Evolutionary conservation across 2,329 filamentous ascomycete genomes (phyloP), one percentile per base, ranked within the genome.

Genomic region (Alternaria atra): DNA sequence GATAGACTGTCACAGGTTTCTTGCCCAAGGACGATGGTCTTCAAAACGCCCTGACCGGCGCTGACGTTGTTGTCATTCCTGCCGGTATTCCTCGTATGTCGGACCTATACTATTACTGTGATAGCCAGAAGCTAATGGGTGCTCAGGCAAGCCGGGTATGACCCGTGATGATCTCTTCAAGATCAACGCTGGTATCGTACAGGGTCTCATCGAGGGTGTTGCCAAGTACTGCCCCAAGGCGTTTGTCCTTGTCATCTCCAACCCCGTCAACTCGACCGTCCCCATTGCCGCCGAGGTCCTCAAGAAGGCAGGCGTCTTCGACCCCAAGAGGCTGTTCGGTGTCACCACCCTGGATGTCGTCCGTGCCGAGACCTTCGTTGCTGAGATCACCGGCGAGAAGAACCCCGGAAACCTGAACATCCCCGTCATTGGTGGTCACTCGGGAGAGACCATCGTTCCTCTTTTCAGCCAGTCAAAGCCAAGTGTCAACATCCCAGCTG

Each of bases 81-180:
- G 95, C 95, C 78, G 95, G 95, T 75, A 96, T 99, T 87, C 95
- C 95, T 77, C 93, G 95, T 97, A 86, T 76, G 74, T 68, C 13
- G 27, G 29, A 27, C 39, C 30, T n/a, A 51, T 35, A 39, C 53
- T 30, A 25, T 32, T 17, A 17, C 13, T 29, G 13, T 34, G 32
- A 6, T 9, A 20, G 37, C 35, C 10, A 20, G 30, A 47, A 42
- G 52, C 67, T 76, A 51, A 77, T 46, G n/a, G 23, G 30, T n/a
- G 61, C 60, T 20, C 68, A 97, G 94, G 94, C 84, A 98, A 98
- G 88, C 95, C 95, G 74, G 95, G 95, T 77, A 99, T 99, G 95
- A 97, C 92, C 82, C 93, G 95, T 84, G 95, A 99, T 77, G 95
- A 98, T 80, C 92, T 99, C 61, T 99, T 99, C 91, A 97, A 97